These are phyloP conservation scores for Penicillium sclerotiorum DNA, from an alignment of 2,329 filamentous ascomycete species.

Conservation along the genomic window DNA sequence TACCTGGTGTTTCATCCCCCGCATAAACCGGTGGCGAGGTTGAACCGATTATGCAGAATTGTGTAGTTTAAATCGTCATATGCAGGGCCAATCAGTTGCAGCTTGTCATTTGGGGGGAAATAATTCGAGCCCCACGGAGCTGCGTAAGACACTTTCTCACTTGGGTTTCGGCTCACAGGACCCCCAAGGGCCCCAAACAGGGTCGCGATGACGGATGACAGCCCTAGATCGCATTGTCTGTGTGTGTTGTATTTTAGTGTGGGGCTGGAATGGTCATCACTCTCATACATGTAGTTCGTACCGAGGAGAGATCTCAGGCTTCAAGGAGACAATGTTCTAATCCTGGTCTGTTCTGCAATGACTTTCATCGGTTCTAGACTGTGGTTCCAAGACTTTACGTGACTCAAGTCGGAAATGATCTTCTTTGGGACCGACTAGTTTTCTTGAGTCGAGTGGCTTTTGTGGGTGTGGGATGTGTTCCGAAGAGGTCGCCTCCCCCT, in stretches of 20 bases:
- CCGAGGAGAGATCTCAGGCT: too few relatives aligned
- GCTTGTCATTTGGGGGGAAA: background rate
- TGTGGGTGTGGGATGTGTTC: background rate
- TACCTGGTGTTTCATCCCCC: background rate
- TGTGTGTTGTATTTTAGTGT: too few relatives aligned
- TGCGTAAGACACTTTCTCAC: background rate
- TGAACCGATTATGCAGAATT: background rate
- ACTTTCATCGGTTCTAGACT: background rate
- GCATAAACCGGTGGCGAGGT: background rate
- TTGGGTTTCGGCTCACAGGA: background rate
- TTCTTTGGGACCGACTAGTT: background rate
- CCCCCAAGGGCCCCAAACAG: background rate
- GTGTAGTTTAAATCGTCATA: background rate
- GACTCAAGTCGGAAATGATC: background rate
- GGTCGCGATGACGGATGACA: background rate
- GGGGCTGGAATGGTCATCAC: too few relatives aligned
- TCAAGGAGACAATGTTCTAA: too few relatives aligned
- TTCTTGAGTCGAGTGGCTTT: background rate
- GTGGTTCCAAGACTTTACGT: background rate
- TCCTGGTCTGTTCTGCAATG: background rate
- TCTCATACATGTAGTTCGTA: too few relatives aligned
- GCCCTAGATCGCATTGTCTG: too few relatives aligned
- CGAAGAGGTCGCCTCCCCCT: background rate
- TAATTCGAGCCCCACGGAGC: background rate
- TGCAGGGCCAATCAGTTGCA: background rate